Conservation (phyloP, 345 rosid species). For the Eutrema yunnanense region DNA sequence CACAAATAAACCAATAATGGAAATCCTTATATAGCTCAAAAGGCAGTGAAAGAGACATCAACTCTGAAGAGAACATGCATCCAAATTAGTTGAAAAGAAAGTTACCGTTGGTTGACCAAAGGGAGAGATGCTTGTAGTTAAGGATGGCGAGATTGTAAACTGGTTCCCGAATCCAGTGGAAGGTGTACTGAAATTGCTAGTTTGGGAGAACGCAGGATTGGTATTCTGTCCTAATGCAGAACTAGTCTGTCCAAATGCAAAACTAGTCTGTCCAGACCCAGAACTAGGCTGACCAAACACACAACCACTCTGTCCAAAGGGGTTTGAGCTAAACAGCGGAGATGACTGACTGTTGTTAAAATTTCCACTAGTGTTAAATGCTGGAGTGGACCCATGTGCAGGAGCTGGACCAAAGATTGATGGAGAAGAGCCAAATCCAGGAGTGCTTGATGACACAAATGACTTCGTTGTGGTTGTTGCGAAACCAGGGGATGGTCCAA, state of each 20-base stretch:
- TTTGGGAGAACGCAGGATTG: conserved; percentile 36
- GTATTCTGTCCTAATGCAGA: conserved; percentile 40
- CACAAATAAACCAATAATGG: conserved; percentile 6
- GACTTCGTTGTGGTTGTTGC: conserved; percentile 36
- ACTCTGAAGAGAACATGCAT: background rate
- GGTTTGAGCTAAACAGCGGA: conserved; percentile 46
- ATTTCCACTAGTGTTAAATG: conserved; percentile 35
- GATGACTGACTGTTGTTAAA: conserved; percentile 55
- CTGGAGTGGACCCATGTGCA: conserved; percentile 37
- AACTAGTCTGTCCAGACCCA: conserved; percentile 36
- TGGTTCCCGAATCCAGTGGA: conserved; percentile 41
- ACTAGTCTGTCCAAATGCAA: conserved; percentile 39
- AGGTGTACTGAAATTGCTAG: conserved; percentile 47
- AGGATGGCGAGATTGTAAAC: conserved; percentile 49
- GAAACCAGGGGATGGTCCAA: conserved; percentile 48
- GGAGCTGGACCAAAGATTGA: conserved; percentile 42
- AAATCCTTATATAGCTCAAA: conserved; percentile 1
- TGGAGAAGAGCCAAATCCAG: conserved; percentile 49
- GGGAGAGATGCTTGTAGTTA: conserved; percentile 32
- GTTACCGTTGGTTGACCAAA: conserved; percentile 58
- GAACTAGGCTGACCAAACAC: background rate
- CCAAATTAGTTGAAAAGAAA: background rate
- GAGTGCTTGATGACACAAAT: conserved; percentile 41
- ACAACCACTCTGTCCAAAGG: conserved; percentile 29
- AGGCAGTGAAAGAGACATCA: background rate